Percentiles rank a stretch among this genome's conserved stretches.
Evolutionary conservation across 345 rosid genomes (phyloP).

Genomic region (Geranium rotundifolium): DNA sequence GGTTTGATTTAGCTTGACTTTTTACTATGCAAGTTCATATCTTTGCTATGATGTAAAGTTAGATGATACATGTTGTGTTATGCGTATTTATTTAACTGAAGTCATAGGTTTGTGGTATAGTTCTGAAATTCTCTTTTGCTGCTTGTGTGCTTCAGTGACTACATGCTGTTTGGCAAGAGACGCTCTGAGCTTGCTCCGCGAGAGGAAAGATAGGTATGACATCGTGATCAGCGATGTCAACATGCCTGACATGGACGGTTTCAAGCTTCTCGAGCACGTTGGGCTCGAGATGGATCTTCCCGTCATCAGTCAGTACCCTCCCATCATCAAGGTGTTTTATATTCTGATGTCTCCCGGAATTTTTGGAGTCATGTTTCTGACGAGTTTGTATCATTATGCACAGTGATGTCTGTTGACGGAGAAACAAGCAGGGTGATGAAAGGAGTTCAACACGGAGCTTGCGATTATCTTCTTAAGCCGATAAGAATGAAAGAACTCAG

Average conservation of each 20-base stretch:
- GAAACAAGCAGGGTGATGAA: constrained; percentile 90
- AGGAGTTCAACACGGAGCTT: constrained; percentile 92
- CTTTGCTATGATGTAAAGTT: neutral
- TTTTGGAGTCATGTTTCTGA: constrained; percentile 16
- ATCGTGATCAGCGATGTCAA: constrained; percentile 91
- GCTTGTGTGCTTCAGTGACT: constrained; percentile 42
- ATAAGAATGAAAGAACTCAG: constrained; percentile 94
- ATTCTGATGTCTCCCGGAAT: neutral
- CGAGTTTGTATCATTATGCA: constrained; percentile 4
- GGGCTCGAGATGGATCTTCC: constrained; percentile 98
- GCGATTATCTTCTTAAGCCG: constrained; percentile 94
- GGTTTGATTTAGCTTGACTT: neutral
- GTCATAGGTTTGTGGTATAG: neutral
- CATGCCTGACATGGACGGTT: constrained; percentile 99
- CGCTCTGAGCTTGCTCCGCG: constrained; percentile 65
- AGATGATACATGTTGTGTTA: neutral
- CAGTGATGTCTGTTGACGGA: constrained; percentile 99
- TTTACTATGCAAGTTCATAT: neutral
- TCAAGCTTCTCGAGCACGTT: constrained; percentile 85
- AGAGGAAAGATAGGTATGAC: constrained; percentile 82
- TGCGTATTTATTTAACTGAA: no score
- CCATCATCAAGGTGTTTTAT: constrained; percentile 13
- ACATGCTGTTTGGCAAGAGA: constrained; percentile 86
- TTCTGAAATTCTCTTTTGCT: constrained; percentile 11
- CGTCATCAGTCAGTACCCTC: constrained; percentile 67